Evolutionary conservation across 2,329 filamentous ascomycete species (phyloP).

Genomic region (Dothideomycetes sp.): DNA sequence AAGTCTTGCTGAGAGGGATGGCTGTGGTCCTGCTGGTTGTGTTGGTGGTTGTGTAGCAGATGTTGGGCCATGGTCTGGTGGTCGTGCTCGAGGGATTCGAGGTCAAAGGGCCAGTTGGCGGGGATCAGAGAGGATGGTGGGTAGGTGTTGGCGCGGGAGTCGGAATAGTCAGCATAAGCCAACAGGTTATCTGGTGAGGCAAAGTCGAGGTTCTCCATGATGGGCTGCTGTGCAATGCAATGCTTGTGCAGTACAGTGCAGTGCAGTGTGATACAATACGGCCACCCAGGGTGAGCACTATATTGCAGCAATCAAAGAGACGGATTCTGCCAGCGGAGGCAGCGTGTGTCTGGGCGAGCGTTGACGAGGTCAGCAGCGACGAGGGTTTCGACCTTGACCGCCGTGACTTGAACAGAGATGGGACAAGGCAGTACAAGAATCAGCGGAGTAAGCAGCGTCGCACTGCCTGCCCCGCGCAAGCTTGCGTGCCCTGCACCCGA

Average conservation of each 20-base stretch:
- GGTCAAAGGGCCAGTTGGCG: slow-evolving; percentile 3
- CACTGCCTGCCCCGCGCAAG: background rate
- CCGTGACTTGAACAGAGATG: background rate
- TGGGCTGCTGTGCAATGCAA: slow-evolving; percentile 4
- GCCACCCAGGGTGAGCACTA: background rate
- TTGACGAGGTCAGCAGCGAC: background rate
- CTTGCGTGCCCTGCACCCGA: background rate
- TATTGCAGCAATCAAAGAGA: background rate
- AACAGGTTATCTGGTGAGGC: slow-evolving; percentile 27
- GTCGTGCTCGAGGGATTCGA: slow-evolving; percentile 22
- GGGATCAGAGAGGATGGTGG: slow-evolving; percentile 13
- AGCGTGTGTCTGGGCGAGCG: too few relatives aligned
- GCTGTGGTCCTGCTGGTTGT: slow-evolving; percentile 13
- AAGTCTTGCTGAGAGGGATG: slow-evolving; percentile 12
- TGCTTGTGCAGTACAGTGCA: too few relatives aligned
- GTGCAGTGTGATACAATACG: too few relatives aligned
- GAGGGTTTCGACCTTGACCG: background rate
- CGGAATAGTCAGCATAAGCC: slow-evolving; percentile 27
- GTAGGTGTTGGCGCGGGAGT: slow-evolving; percentile 18
- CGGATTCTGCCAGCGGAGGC: background rate
- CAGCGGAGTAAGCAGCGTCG: background rate
- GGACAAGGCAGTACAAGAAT: background rate
- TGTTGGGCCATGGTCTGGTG: slow-evolving; percentile 22
- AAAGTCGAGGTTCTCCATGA: slow-evolving; percentile 34
- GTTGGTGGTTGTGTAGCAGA: slow-evolving; percentile 6